These are phyloP conservation scores for Apiospora kogelbergensis DNA, from an alignment of 2,329 filamentous ascomycete species.

Conservation along the genomic window DNA sequence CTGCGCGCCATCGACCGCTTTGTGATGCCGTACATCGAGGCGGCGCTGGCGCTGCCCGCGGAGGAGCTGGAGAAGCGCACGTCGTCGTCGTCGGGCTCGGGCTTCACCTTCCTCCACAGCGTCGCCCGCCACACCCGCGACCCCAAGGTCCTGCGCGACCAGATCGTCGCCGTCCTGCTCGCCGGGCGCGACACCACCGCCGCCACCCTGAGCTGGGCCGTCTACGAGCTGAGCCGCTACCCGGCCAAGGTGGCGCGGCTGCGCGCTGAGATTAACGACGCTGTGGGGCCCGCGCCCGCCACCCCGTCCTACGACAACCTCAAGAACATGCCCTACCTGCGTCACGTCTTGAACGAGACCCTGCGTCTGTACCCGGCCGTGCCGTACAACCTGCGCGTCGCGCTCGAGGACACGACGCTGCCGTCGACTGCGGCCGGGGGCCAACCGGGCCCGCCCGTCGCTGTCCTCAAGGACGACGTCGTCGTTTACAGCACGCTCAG, in stretches of 20 bases:
- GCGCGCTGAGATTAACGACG: slow-evolving; percentile 56
- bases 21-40: slow-evolving; percentile 68
- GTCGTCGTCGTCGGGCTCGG: slow-evolving; percentile 50
- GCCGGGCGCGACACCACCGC: slow-evolving; percentile 74
- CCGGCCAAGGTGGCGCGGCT: slow-evolving; percentile 58
- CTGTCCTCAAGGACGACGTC: slow-evolving; percentile 45
- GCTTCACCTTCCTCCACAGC: slow-evolving; percentile 75
- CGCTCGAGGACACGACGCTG: slow-evolving; percentile 25
- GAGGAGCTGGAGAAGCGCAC: slow-evolving; percentile 69
- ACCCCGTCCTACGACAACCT: slow-evolving; percentile 61
- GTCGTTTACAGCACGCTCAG: slow-evolving; percentile 50
- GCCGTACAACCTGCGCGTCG: slow-evolving; percentile 48
- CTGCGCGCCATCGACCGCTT: slow-evolving; percentile 68
- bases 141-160: slow-evolving; percentile 66
- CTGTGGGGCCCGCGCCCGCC: slow-evolving; percentile 51
- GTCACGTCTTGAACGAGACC: slow-evolving; percentile 50
- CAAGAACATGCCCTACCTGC: slow-evolving; percentile 68
- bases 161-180: slow-evolving; percentile 71
- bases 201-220: slow-evolving; percentile 63
- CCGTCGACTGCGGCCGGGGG: not conserved
- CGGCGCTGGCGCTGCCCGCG: slow-evolving; percentile 60
- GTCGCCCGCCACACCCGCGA: slow-evolving; percentile 70
- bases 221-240: slow-evolving; percentile 62
- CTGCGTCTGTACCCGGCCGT: slow-evolving; percentile 53
- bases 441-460: slow-evolving; percentile 35